These are phyloP conservation scores for Malus domestica DNA, from an alignment of 306 rosid species.

Conservation along the genomic window ASM211411v1 NC_041795.1:21321501-21322000, in stretches of 20 bases:
- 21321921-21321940: neutral
- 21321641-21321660: constrained; percentile 14
- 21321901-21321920: neutral
- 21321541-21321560: constrained; percentile 91
- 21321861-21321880: neutral
- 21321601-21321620: constrained; percentile 46
- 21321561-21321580: constrained; percentile 49
- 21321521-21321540: constrained; percentile 51
- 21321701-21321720: neutral
- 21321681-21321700: neutral
- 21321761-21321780: too few relatives aligned
- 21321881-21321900: neutral
- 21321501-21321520: constrained; percentile 56
- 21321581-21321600: constrained; percentile 53
- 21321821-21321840: neutral
- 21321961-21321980: neutral
- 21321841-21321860: neutral
- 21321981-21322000: neutral
- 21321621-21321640: constrained; percentile 61
- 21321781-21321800: neutral
- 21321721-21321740: neutral
- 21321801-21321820: neutral
- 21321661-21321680: neutral
- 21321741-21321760: neutral
- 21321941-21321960: neutral